Evolutionary conservation across 2,329 filamentous ascomycete genomes (phyloP), one percentile per base, ranked within the genome.

Genomic region (Exophiala sp.): DNA sequence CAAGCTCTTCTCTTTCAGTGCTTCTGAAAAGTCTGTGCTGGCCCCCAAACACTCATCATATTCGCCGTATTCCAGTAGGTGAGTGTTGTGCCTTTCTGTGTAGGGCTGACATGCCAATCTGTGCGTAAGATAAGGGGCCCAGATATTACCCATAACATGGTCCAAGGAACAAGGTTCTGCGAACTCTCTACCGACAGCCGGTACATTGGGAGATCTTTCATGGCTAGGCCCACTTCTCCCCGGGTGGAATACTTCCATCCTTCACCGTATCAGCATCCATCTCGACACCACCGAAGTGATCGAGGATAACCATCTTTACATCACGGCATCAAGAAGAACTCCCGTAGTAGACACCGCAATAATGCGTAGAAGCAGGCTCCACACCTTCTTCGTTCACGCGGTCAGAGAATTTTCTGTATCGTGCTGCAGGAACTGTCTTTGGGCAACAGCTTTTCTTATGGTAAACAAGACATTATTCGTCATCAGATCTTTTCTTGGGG

Each of bases 81-180:
- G 24, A 29, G 24, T 29, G 24, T 29, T 29, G 24, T 8, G 24
- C 24, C 24, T 29, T 29, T 29, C 24, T 5, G 24, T 29, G 29
- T 43, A 43, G 21, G 41, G 41, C 41, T 43, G 41, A 43, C 21
- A 32, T 43, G 41, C 41, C 41, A n/a, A n/a, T 14, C 41, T 43
- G n/a, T n/a, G 7, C 41, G 20, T 7, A 20, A 24, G 20, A 43
- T 18, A n/a, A 43, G 21, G 41, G 16, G 29, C 12, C 29, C 10
- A 10, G 41, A 43, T 43, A 29, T 29, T 29, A 29, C 24, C 24
- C 24, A 29, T 29, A 29, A 5, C 41, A 20, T 43, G 29, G 21
- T 43, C 14, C 41, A 43, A n/a, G 20, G 41, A 43, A 43, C 41
- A 43, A 14, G 41, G 41, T 21, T 43, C 21, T 11, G 21, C 20